Evolutionary conservation across 768 basidiomycete genomes (phyloP).

Genomic region (Auricularia auricula-judae): DNA sequence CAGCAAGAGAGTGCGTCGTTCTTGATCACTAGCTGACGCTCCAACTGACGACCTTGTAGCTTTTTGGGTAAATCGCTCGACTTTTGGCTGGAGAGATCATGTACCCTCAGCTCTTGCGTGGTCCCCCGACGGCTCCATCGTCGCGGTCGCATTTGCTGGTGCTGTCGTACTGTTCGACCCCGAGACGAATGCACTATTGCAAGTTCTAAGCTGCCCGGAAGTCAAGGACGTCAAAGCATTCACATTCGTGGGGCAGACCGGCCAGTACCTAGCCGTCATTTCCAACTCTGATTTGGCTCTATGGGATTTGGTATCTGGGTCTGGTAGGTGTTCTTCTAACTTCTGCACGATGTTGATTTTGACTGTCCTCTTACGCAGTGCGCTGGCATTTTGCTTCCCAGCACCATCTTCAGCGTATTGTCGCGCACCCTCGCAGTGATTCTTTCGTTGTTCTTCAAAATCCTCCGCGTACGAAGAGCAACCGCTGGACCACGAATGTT

Average conservation of each 20-base stretch:
- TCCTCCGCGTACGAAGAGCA: constrained; percentile 14
- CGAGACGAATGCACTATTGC: constrained; percentile 43
- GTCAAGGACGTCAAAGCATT: constrained; percentile 24
- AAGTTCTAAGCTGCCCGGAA: constrained; percentile 48
- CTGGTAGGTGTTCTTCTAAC: constrained; percentile 33
- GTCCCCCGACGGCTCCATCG: constrained; percentile 78
- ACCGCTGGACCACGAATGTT: constrained; percentile 22
- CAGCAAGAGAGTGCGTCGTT: constrained; percentile 38
- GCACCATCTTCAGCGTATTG: constrained; percentile 30
- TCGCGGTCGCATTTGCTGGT: constrained; percentile 59
- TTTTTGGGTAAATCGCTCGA: constrained; percentile 74
- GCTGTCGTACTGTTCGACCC: constrained; percentile 71
- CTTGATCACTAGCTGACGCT: constrained; percentile 1
- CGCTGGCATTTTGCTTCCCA: constrained; percentile 41
- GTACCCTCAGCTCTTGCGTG: constrained; percentile 58
- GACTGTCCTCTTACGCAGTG: constrained; percentile 28
- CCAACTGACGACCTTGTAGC: constrained; percentile 23
- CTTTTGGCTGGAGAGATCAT: constrained; percentile 57
- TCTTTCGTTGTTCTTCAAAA: constrained; percentile 47
- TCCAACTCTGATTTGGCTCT: constrained; percentile 41
- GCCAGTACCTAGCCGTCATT: constrained; percentile 56
- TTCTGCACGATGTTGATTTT: not conserved
- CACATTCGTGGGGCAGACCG: constrained; percentile 55
- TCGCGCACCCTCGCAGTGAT: constrained; percentile 46
- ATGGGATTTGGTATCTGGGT: constrained; percentile 61